Evolutionary conservation across 306 rosid genomes (phyloP).

Genomic region (Citrullus mucosospermus): DNA sequence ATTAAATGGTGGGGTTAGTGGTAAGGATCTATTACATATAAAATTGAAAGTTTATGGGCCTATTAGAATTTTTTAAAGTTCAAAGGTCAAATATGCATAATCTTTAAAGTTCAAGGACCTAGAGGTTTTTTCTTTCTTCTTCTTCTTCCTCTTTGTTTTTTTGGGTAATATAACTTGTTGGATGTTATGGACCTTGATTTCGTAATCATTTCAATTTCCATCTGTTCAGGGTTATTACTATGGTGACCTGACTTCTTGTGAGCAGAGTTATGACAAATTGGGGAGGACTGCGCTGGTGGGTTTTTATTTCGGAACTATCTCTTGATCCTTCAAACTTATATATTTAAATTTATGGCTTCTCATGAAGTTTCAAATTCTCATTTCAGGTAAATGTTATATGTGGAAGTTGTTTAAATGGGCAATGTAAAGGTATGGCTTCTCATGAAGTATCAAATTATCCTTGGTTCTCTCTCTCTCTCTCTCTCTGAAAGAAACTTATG

Average conservation of each 20-base stretch:
- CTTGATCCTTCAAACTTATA: background rate
- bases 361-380: background rate
- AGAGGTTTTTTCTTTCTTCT: background rate
- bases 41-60: background rate
- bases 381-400: slow-evolving; percentile 77
- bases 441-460: no score
- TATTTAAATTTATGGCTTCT: background rate
- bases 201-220: slow-evolving; percentile 8
- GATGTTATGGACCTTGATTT: background rate
- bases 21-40: background rate
- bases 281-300: slow-evolving; percentile 91
- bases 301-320: slow-evolving; percentile 10
- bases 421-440: slow-evolving; percentile 56
- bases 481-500: background rate
- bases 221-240: slow-evolving; percentile 52
- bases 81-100: background rate
- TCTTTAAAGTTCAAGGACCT: background rate
- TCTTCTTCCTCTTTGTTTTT: background rate
- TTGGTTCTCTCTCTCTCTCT: background rate
- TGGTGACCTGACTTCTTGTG: slow-evolving; percentile 75
- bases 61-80: background rate
- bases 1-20: background rate
- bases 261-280: slow-evolving; percentile 64
- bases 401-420: slow-evolving; percentile 66
- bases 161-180: background rate